Evolutionary conservation across 768 basidiomycete species (phyloP), one percentile per base, ranked within the genome.

Genomic region (Russula brevipes): DNA sequence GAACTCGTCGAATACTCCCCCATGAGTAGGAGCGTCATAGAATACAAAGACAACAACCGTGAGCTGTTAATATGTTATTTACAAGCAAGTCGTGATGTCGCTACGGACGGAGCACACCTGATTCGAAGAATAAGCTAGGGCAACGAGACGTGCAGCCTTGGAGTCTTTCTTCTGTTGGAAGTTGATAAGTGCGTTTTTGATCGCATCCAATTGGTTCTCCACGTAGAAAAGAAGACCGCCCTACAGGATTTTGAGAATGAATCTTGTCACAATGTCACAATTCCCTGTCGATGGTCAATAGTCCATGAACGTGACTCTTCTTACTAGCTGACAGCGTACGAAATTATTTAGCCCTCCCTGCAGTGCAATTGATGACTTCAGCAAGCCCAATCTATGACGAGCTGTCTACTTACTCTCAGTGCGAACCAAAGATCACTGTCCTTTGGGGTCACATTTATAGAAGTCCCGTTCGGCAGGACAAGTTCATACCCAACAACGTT

Each of bases 1-100:
- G 44, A 70, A 58, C 24, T 66, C 68, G 2, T 69, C 68, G 42
- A 70, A 69, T 1, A 64, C 41, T 10, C 66, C 68, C 1, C 30
- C 57, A 16, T 64, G 63, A 5, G 55, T 59, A 1, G 69, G 68
- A 0, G 53, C 68, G 33, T 70, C 66, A 50, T 70, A 70, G 42
- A 67, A 70, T 0, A 61, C 5, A 8, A 44, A 1, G 33, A 45
- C 2, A 14, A 31, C 24, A 17, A 41, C 1, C 0, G 19, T 3
- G 7, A 53, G n/a, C 49, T 58, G 42, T 14, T 1, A 42, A 49
- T 8, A 8, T 5, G 11, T 67, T 12, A 16, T 57, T 5, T n/a
- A 36, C 2, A 9, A 31, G 12, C 41, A 44, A n/a, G n/a, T n/a
- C n/a, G n/a, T 14, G n/a, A 30, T 46, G 38, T 10, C n/a, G 4